These are phyloP conservation scores for Anthostomella pinea DNA, from an alignment of 2,329 filamentous ascomycete genomes.

Conservation along the genomic window DNA sequence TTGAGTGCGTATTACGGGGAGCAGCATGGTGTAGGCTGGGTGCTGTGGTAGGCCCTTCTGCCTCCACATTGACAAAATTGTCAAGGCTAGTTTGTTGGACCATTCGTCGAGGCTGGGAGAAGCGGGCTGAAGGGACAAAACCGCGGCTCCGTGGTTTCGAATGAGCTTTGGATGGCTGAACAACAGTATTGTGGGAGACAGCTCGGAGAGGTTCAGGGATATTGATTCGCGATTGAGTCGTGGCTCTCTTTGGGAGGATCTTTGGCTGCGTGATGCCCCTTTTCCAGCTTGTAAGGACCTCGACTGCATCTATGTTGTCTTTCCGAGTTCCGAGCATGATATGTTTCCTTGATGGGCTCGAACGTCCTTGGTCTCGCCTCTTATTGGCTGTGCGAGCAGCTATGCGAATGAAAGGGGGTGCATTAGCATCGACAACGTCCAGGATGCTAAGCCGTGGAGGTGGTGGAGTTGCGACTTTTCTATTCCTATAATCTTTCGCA, in stretches of 20 bases:
- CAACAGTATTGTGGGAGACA: constrained; percentile 21
- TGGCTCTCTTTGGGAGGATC: constrained; percentile 31
- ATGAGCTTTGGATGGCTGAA: constrained; percentile 1
- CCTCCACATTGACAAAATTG: constrained; percentile 28
- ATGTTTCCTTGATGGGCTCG: constrained; percentile 53
- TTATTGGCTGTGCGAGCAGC: constrained; percentile 56
- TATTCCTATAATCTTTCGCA: constrained; percentile 11
- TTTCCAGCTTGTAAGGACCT: constrained; percentile 54
- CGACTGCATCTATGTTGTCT: constrained; percentile 57
- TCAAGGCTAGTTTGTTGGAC: constrained; percentile 30
- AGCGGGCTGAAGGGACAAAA: constrained; percentile 18
- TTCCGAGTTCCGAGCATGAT: constrained; percentile 59
- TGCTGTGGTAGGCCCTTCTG: constrained; percentile 6
- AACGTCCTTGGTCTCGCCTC: constrained; percentile 48
- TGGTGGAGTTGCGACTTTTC: constrained; percentile 4
- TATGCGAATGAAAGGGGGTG: constrained; percentile 58
- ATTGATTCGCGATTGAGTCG: constrained; percentile 17
- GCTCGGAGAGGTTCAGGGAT: constrained; percentile 19
- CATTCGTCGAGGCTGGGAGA: constrained; percentile 26
- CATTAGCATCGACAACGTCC: constrained; percentile 53
- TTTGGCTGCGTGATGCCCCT: constrained; percentile 48
- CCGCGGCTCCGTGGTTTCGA: constrained; percentile 11
- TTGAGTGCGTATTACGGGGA: constrained; percentile 8
- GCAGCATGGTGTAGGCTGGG: background rate
- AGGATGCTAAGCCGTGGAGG: constrained; percentile 57